Evolutionary conservation across 225 moss, liverwort and hornwort species (phyloP), one percentile per base, ranked within the genome.

Genomic region (Sphagnum contortum): DNA sequence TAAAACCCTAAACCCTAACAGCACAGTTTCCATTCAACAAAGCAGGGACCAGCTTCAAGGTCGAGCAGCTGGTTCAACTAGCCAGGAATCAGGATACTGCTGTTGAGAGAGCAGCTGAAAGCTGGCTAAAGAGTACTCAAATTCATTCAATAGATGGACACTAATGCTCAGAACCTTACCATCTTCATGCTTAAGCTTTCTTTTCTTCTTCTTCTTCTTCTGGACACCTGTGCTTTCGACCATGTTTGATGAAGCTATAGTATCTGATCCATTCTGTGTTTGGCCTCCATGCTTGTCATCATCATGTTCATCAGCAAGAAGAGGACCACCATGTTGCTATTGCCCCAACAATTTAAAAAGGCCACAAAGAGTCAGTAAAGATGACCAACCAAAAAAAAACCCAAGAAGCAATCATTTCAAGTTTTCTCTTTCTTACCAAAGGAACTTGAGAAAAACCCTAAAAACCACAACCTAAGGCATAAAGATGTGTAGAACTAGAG

Each of bases 171-270:
- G 5, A 14, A 8, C 5, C 6, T 53, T 68, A 80, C 83, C 83
- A 45, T 72, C 71, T 63, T 75, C 80, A 47, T 66, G 66, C 57
- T 68, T 74, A 48, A 70, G 13, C 62, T 60, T 44, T 57, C 70
- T 72, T 72, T 83, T 80, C 59, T 77, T 63, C 61, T 83, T 83
- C 59, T 80, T 83, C 44, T 50, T 60, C 29, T 29, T 29, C 29
- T 29, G 29, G 54, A 80, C 71, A 55, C 74, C 74, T 58, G 48
- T 83, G 68, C 72, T 74, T 50, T 72, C 70, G 3, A 65, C 29
- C 29, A 10, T 64, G 45, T 54, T 77, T 49, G 55, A 48, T 49
- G 71, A 56, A 47, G 29, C 3, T 45, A 45, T 64, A 44, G 58
- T 66, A 56, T 69, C 10, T 55, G 65, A 5, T 29, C 50, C 63